A percentile compares a stretch with the other conserved stretches of the same genome.
phyloP scores from a whole-genome alignment of 768 basidiomycete genomes.

The Lentinula sp. region DNA sequence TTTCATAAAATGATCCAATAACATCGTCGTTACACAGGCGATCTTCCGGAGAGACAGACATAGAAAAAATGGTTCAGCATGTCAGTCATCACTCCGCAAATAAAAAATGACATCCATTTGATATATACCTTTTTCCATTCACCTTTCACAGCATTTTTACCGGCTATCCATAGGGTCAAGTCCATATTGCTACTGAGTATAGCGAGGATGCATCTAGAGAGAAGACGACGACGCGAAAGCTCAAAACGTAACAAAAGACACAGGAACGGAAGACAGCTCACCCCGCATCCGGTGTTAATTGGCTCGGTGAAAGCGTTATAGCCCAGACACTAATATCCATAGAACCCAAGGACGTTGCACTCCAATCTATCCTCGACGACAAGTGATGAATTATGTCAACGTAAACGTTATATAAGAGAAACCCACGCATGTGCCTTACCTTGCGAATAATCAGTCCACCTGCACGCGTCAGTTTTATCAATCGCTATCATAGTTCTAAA shows the following conservation, averaged over 20 bases:
- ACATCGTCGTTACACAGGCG: constrained; percentile 46
- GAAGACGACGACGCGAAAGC: not conserved
- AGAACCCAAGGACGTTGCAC: constrained; percentile 61
- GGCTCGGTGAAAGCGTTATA: constrained; percentile 64
- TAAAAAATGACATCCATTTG: not conserved
- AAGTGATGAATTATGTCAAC: not conserved
- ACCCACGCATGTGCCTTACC: constrained; percentile 20
- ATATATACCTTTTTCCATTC: constrained; percentile 59
- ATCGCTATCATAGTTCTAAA: constrained; percentile 69
- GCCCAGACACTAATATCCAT: constrained; percentile 59
- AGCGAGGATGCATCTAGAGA: constrained; percentile 57
- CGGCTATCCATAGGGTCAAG: constrained; percentile 59
- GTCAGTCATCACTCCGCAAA: too few species aligned
- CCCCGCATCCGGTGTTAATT: constrained; percentile 56
- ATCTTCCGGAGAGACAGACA: constrained; percentile 28
- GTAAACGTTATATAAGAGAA: not conserved
- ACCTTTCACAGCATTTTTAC: constrained; percentile 64
- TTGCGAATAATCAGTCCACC: constrained; percentile 48
- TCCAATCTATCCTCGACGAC: constrained; percentile 48
- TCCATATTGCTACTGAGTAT: constrained; percentile 74
- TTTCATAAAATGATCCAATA: constrained; percentile 28
- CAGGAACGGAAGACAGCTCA: constrained; percentile 20
- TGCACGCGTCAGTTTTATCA: constrained; percentile 32
- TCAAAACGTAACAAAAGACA: not conserved
- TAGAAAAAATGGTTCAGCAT: not conserved